Conservation (phyloP, 768 basidiomycete genomes). For the Rhizopogon vinicolor region DNA sequence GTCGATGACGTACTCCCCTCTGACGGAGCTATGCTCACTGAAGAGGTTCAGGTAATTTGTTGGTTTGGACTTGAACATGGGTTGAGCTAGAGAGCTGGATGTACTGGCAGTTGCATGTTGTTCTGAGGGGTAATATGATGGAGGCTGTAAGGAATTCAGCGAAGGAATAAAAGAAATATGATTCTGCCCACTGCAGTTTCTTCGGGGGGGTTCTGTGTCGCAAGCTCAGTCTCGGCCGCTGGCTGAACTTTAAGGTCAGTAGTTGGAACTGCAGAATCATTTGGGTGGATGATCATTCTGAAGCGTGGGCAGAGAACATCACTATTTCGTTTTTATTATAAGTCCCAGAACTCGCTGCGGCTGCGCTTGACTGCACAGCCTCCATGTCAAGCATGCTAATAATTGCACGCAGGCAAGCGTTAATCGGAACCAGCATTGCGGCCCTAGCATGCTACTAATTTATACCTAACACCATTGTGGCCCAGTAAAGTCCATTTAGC, state of each 20-base stretch:
- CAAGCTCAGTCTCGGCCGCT: neutral
- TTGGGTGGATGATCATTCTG: neutral
- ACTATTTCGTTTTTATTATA: neutral
- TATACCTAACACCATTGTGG: no score
- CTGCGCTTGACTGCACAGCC: no score
- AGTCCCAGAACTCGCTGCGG: no score
- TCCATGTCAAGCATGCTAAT: no score
- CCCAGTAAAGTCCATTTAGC: no score
- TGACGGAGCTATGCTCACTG: conserved; percentile 5
- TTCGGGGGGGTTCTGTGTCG: neutral
- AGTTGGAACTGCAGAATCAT: neutral
- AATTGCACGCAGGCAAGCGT: no score
- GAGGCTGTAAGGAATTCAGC: conserved; percentile 11
- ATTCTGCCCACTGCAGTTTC: neutral
- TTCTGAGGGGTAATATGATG: conserved; percentile 12
- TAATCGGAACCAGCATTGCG: no score
- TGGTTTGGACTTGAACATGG: conserved; percentile 20
- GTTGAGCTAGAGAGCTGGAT: neutral
- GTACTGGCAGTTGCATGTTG: neutral
- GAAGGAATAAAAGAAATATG: neutral
- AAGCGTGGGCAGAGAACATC: neutral
- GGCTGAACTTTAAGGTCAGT: neutral
- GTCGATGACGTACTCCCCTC: conserved; percentile 38
- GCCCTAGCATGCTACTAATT: no score
- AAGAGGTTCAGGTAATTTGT: conserved; percentile 19